phyloP scores from a whole-genome alignment of 352 stramenopile species.

The Pythium monospermum region DNA sequence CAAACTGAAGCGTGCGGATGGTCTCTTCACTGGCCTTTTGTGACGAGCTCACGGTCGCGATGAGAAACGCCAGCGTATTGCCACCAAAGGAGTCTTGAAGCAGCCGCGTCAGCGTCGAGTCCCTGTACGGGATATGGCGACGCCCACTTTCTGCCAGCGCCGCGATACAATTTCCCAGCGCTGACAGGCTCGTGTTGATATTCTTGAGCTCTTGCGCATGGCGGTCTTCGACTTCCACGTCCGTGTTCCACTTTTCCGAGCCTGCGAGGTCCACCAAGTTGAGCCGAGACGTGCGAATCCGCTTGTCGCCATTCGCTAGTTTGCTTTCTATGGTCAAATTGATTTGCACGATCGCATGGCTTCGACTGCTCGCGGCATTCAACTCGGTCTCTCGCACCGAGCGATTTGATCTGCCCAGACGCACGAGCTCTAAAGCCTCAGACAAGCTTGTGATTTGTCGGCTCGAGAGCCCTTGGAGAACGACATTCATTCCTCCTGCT shows the following conservation, averaged over 20 bases:
- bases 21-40: slow-evolving; percentile 52
- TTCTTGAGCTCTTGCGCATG: slow-evolving; percentile 81
- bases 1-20: slow-evolving; percentile 74
- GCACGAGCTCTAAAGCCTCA: slow-evolving; percentile 52
- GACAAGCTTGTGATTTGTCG: slow-evolving; percentile 33
- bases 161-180: slow-evolving; percentile 89
- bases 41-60: slow-evolving; percentile 58
- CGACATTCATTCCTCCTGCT: slow-evolving; percentile 42
- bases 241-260: slow-evolving; percentile 83
- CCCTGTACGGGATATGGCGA: slow-evolving; percentile 89
- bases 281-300: slow-evolving; percentile 43
- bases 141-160: slow-evolving; percentile 69
- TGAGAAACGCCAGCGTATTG: slow-evolving; percentile 66
- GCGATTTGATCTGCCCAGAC: slow-evolving; percentile 45
- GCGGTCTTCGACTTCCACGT: slow-evolving; percentile 60
- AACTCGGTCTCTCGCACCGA: slow-evolving; percentile 79
- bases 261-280: slow-evolving; percentile 80
- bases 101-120: slow-evolving; percentile 86
- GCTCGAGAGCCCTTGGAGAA: slow-evolving; percentile 55
- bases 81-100: slow-evolving; percentile 82
- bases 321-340: slow-evolving; percentile 46
- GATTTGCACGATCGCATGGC: slow-evolving; percentile 90
- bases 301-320: slow-evolving; percentile 28
- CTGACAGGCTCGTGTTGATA: slow-evolving; percentile 90
- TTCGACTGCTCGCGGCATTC: slow-evolving; percentile 86